Base-by-base conservation (phyloP, 108 stramenopile genomes). In the Thalassiosira profunda region DNA sequence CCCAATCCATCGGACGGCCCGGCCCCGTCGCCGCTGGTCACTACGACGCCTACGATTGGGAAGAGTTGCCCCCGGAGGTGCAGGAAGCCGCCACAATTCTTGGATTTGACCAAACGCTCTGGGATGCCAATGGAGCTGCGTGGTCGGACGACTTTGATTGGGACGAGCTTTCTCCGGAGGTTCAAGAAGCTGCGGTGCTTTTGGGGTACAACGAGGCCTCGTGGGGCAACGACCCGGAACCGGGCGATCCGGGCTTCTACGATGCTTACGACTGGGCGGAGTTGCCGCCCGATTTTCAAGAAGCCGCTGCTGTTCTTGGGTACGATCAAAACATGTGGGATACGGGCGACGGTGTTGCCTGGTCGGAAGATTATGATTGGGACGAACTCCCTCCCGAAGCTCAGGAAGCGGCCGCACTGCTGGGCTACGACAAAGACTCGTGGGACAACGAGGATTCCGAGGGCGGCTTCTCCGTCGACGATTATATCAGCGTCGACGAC, bases 171-270 rank as follows among this genome's bases (percentile, higher is more conserved):
- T 57, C 74, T 14, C 11, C 31, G 0, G 65, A 63, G 25, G 66
- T 80, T 61, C 73, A 80, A 72, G 55, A n/a, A 44, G 83, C 83
- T 14, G 82, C 82, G 14, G 20, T 4, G 17, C 42, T 55, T 4
- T 53, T 86, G 38, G 85, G 85, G 1, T 83, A 83, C 47, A 67
- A 79, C 67, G 10, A 82, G 28, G 6, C 46, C 12, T 49, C 48
- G 31, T 86, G 85, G 85, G 17, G 25, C 9, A 20, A 63, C 33
- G 63, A 63, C 29, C 12, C 20, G 11, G 53, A 54, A 14, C 65
- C 65, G 9, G 14, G 34, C 5, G 38, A 66, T 52, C 49, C 1
- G 30, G 12, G 31, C 5, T 31, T 15, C 10, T 66, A 53, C 53
- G 52, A 66, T 42, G 38, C 28, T 15, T 15, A 54, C 12, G 18